Evolutionary conservation across 768 basidiomycete genomes (phyloP), one percentile per base, ranked within the genome.

Genomic region (Auriscalpium microsporum): DNA sequence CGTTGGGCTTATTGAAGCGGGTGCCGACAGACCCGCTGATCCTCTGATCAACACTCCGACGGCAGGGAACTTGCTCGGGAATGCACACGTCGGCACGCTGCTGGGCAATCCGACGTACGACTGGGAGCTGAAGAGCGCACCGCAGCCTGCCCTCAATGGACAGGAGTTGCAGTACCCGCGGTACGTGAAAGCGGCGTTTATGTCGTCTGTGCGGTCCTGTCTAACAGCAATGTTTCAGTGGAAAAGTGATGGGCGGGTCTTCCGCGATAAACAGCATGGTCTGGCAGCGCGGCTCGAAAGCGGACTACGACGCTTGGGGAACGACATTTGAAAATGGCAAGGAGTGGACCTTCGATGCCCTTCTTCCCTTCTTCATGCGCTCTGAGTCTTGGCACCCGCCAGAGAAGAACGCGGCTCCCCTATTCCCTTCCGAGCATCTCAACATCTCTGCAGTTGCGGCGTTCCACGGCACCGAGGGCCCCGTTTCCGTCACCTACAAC

Each of bases 241-340:
- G 58, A 21, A 59, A 58, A n/a, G 58, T 59, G 23, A 56, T 59
- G 13, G 58, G 58, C 21, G 56, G 58, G 11, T 59, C 58, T 35
- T 53, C 58, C 8, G 58, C 58, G 10, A 59, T 59, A 28, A 57
- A 59, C 49, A 57, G 56, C 17, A 54, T 59, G 58, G 58, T 59
- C 35, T 59, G 56, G 58, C 58, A 59, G 40, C 58, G 58, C 10
- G 56, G 58, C 7, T 58, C 56, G 10, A 51, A 52, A 33, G 45
- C 56, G 10, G 58, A 59, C 48, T 59, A 59, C 16, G 58, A 59
- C 16, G 38, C 50, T n/a, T 59, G 58, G 58, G 58, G 52, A 8
- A 53, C 56, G 16, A 21, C 16, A 33, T 47, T 59, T 3, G 58
- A 52, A 13, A 59, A 59, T 14, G 58, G 58, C 33, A 48, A 53